Conservation (phyloP, 2,329 filamentous ascomycete species). For the Ophiostoma sp. region DNA sequence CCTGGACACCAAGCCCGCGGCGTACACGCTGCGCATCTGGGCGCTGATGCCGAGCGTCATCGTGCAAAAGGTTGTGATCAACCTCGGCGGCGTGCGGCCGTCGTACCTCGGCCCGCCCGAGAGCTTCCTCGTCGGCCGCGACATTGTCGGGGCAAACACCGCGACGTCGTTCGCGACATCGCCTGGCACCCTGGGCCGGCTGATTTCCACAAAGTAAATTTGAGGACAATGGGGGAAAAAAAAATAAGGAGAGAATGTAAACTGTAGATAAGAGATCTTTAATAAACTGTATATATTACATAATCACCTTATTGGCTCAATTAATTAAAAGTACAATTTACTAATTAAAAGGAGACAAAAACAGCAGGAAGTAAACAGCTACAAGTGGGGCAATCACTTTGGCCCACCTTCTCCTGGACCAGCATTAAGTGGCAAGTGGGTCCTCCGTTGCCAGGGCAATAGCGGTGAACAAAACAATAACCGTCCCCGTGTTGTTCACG, state of each 20-base stretch:
- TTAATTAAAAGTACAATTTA: not conserved
- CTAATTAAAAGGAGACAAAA: not conserved
- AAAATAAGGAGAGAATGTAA: not conserved
- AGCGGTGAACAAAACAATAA: conserved; percentile 6
- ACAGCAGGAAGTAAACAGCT: not conserved
- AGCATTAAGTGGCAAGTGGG: not conserved
- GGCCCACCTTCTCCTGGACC: conserved; percentile 3
- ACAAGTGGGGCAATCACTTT: not conserved
- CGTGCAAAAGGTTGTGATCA: conserved; percentile 52
- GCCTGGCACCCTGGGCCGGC: conserved; percentile 24
- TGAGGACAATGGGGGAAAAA: no score
- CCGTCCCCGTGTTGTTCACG: not conserved
- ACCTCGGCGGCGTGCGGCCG: conserved; percentile 49
- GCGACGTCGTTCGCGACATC: conserved; percentile 37
- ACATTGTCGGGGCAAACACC: conserved; percentile 35
- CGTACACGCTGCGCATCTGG: conserved; percentile 47
- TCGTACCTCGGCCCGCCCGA: conserved; percentile 54
- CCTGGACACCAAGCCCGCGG: conserved; percentile 36
- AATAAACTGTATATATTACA: not conserved
- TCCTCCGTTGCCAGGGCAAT: not conserved
- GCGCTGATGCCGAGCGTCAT: conserved; percentile 47
- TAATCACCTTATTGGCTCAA: not conserved
- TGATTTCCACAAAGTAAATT: not conserved
- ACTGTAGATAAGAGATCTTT: no score
- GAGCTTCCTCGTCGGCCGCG: conserved; percentile 44